Base-by-base conservation (phyloP, 176 grass and related monocot species). In the Paspalum notatum region DNA sequence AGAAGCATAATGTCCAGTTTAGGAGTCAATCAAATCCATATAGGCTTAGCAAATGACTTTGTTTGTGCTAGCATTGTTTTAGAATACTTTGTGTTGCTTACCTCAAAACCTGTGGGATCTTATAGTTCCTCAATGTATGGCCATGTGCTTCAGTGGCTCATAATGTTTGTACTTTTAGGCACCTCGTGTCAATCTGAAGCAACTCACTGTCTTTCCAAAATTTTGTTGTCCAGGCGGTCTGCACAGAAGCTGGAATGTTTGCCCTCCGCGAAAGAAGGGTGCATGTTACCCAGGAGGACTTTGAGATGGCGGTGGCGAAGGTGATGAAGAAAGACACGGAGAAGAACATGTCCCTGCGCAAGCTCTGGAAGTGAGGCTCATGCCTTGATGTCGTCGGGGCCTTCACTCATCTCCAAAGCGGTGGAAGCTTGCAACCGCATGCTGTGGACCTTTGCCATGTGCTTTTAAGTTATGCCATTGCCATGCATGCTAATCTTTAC, bases 261-360 rank as follows among this genome's bases (percentile, higher is more conserved):
- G 94, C 94, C 6, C 84, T 97, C 22, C 90, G 94, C 5, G 94
- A 97, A 82, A 91, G 94, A 77, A 93, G 94, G 75, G 94, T 97
- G 48, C 94, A 97, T 46, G 94, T 97, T 37, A 97, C 94, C 6
- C 94, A 97, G 59, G 94, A 97, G 76, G 94, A 97, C 74, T 97
- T 97, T 0, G 94, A 97, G 81, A 97, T 97, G 94, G 94, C 94
- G 1, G 94, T 97, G 3, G 94, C 91, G 0, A 97, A 97, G 86
- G 94, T 97, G 48, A 97, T 97, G 94, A 97, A 97, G 91, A 97
- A 97, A 83, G 94, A 97, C 13, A 97, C 89, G 0, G 94, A 97
- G 14, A 97, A 97, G 87, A 97, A 97, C 79, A 97, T 97, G 94
- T 97, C 94, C 46, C 84, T 97, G 20, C 91, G 94, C 58, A 97